Conservation (phyloP, 148 eudicot genomes). For the Pharnaceum exiguum region DNA sequence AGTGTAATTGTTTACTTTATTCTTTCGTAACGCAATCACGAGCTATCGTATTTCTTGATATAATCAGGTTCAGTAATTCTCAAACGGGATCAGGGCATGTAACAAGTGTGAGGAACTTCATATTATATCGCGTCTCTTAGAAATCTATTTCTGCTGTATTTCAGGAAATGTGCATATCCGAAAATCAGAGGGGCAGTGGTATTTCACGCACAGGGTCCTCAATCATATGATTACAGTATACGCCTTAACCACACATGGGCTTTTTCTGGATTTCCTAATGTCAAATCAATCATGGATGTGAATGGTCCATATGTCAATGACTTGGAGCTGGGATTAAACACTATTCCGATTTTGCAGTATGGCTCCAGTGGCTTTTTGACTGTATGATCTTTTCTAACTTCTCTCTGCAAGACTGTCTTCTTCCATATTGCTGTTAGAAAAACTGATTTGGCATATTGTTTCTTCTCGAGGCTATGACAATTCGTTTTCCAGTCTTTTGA, state of each 20-base stretch:
- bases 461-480: no score
- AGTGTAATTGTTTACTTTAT: no score
- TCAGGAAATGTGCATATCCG: constrained; percentile 78
- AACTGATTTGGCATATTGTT: no score
- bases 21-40: no score
- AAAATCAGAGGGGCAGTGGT: constrained; percentile 89
- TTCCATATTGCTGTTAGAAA: neutral
- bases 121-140: neutral
- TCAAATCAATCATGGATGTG: constrained; percentile 82
- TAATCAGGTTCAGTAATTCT: no score
- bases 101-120: neutral
- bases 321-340: constrained; percentile 77
- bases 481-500: no score
- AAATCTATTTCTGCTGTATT: constrained; percentile 10
- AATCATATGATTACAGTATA: constrained; percentile 84
- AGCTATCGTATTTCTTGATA: no score
- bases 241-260: constrained; percentile 99
- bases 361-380: constrained; percentile 94
- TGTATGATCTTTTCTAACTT: constrained; percentile 45
- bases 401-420: constrained; percentile 11
- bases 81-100: neutral
- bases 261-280: constrained; percentile 93
- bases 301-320: constrained; percentile 95
- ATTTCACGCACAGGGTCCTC: constrained; percentile 92
- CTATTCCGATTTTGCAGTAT: constrained; percentile 82